Evolutionary conservation across 441 rosid species (phyloP).

Genomic region (Brassica balearica): DNA sequence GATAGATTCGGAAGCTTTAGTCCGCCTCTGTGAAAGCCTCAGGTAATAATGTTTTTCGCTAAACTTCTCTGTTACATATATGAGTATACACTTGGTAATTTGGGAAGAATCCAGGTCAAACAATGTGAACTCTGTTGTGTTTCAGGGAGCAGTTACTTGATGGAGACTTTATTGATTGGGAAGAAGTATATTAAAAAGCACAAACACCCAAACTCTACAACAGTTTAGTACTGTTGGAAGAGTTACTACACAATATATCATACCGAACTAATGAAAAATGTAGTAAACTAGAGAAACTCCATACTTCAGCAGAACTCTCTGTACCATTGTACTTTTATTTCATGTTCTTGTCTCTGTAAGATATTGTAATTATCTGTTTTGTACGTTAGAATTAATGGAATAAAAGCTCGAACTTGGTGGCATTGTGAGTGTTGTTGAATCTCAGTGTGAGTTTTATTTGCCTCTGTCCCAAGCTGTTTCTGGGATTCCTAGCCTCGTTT

Average conservation of each 20-base stretch:
- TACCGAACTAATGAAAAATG: neutral
- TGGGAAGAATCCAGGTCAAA: slow-evolving; percentile 27
- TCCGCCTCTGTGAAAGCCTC: slow-evolving; percentile 22
- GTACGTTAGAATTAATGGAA: slow-evolving; percentile 1
- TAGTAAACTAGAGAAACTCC: neutral
- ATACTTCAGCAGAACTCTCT: slow-evolving; percentile 2
- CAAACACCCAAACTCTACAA: slow-evolving; percentile 4
- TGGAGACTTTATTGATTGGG: slow-evolving; percentile 50
- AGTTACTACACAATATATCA: no score
- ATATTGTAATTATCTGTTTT: slow-evolving; percentile 27
- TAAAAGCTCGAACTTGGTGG: slow-evolving; percentile 14
- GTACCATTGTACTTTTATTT: slow-evolving; percentile 24
- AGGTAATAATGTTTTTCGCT: slow-evolving; percentile 52
- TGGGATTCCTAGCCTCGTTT: neutral
- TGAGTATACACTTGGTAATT: neutral
- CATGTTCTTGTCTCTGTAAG: slow-evolving; percentile 18
- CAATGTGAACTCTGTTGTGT: slow-evolving; percentile 24
- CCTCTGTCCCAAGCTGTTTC: neutral
- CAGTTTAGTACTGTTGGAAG: neutral
- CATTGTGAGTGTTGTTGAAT: slow-evolving; percentile 10
- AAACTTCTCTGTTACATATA: neutral
- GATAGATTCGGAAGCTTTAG: no score
- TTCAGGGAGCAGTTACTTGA: slow-evolving; percentile 73
- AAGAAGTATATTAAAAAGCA: slow-evolving; percentile 36
- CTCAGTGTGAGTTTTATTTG: neutral